phyloP scores from a whole-genome alignment of 140 eudicot genomes.

The Cichorium intybus region DNA sequence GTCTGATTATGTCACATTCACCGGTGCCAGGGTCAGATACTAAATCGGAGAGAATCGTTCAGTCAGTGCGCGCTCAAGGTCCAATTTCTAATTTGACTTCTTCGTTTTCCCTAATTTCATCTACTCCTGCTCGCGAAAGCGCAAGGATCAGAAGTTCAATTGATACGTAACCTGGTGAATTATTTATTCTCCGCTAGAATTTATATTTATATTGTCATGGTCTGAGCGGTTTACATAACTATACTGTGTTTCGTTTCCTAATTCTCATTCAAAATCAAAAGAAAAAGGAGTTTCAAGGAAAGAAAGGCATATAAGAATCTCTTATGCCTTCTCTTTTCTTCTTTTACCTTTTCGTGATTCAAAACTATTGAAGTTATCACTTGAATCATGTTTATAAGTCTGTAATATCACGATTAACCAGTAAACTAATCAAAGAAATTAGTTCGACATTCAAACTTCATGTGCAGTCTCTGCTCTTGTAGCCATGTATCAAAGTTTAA shows the following conservation, averaged over 20 bases:
- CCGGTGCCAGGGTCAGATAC: constrained; percentile 1
- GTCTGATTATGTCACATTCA: constrained; percentile 7
- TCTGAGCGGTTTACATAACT: too few species aligned
- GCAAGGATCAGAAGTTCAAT: constrained; percentile 25
- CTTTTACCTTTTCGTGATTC: not conserved
- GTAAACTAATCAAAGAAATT: too few species aligned
- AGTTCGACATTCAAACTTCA: too few species aligned
- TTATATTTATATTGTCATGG: too few species aligned
- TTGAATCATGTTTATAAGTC: too few species aligned
- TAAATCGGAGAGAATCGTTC: constrained; percentile 41
- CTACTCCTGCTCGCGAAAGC: constrained; percentile 20
- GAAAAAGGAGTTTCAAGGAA: not conserved
- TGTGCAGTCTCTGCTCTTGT: too few species aligned
- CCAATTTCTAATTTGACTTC: constrained; percentile 30
- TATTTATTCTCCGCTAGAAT: not conserved
- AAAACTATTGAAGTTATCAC: not conserved
- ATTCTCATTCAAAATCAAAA: too few species aligned
- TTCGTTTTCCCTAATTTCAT: constrained; percentile 26
- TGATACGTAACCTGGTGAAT: constrained; percentile 38
- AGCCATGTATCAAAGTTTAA: too few species aligned
- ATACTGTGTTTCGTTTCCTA: too few species aligned
- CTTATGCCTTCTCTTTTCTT: not conserved
- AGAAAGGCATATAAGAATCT: not conserved
- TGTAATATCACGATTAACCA: too few species aligned
- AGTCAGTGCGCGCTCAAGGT: constrained; percentile 36